Evolutionary conservation across 1,284 basidiomycete genomes (phyloP), one percentile per base, ranked within the genome.

Genomic region (Trichosporon sp.): DNA sequence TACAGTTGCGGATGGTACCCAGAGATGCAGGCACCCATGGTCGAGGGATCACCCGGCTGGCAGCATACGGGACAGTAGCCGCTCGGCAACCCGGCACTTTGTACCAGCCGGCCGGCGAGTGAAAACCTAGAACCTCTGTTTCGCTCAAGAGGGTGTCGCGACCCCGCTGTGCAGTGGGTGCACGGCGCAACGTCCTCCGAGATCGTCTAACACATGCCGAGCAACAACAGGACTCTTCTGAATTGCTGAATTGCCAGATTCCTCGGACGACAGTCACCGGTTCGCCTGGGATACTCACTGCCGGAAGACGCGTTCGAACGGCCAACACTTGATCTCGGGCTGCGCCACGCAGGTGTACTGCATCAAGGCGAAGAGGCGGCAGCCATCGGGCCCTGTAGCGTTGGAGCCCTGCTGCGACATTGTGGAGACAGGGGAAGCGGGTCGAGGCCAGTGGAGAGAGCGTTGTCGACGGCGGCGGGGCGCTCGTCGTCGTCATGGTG

Each of bases 291-390:
- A 13, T 23, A 72, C 68, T 72, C 62, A 72, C 71, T 72, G 68
- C 18, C 71, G 53, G 44, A 72, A 72, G 15, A 72, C 63, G n/a
- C 71, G 68, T 56, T 72, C 71, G 18, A 72, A 34, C 2, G 71
- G 71, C 62, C 65, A 72, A 60, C 71, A 72, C 53, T 35, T 60
- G 23, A 72, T 32, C 32, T 38, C 21, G 63, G 66, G 15, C n/a
- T n/a, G 64, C 56, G 42, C 65, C 35, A 29, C 35, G 42, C 71
- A 72, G 38, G 68, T 67, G 38, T 58, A 72, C 65, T 72, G 71
- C 23, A 27, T 65, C n/a, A 72, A 65, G n/a, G 65, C 56, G 35
- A 72, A 72, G 0, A 72, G 65, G 11, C 29, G 27, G 38, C 71
- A 72, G 9, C 27, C 56, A 29, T 29, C 67, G 56, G 23, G 7